Evolutionary conservation across 495 filamentous ascomycete species (phyloP).

Genomic region (Lichina pygmaea): DNA sequence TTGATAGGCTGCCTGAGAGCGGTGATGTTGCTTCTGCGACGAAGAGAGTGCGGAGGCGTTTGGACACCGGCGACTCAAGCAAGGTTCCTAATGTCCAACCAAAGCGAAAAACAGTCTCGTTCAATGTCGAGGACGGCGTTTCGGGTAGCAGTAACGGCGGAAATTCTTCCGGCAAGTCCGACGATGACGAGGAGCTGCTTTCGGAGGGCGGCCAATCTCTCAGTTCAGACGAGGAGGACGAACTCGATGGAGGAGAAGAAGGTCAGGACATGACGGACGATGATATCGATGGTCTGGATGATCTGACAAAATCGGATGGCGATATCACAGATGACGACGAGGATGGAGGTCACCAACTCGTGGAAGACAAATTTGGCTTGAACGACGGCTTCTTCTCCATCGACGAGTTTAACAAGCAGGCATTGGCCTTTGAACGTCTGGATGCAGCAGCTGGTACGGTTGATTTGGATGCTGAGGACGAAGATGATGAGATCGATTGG

Average conservation of each 20-base stretch:
- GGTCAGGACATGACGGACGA: slow-evolving; percentile 14
- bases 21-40: no score
- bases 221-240: slow-evolving; percentile 8
- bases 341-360: slow-evolving; percentile 5
- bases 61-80: background rate
- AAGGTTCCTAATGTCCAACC: background rate
- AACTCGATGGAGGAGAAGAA: slow-evolving; percentile 12
- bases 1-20: no score
- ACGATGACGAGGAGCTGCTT: background rate
- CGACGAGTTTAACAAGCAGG: slow-evolving; percentile 87
- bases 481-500: slow-evolving; percentile 74
- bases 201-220: slow-evolving; percentile 1
- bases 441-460: slow-evolving; percentile 42
- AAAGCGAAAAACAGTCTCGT: background rate
- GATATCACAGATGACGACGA: slow-evolving; percentile 16
- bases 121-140: background rate
- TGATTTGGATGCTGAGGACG: slow-evolving; percentile 28
- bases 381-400: slow-evolving; percentile 98
- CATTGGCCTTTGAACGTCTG: slow-evolving; percentile 60
- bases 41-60: background rate
- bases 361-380: slow-evolving; percentile 33
- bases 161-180: background rate
- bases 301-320: background rate
- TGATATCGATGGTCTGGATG: slow-evolving; percentile 23
- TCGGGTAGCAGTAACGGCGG: background rate